Evolutionary conservation across 805 yeast genomes (phyloP).

Genomic region (Kodamaea restingae): DNA sequence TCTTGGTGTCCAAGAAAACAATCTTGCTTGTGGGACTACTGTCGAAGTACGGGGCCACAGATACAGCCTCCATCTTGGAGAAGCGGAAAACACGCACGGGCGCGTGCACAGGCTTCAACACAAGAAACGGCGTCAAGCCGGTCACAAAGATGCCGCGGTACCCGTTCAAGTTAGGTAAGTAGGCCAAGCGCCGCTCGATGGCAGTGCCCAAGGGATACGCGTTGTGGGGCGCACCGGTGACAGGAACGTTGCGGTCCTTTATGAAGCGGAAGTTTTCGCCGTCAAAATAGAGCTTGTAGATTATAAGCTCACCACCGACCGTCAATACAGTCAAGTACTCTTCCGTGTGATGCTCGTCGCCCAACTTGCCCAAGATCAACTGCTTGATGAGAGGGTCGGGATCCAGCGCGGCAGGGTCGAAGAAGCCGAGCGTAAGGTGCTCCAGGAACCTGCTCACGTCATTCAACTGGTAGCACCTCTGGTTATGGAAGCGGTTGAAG

Average conservation of each 20-base stretch:
- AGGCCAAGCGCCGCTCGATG: constrained; percentile 63
- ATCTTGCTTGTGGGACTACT: constrained; percentile 45
- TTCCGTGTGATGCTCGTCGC: constrained; percentile 50
- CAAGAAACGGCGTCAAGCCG: constrained; percentile 67
- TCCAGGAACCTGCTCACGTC: constrained; percentile 47
- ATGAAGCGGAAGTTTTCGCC: constrained; percentile 39
- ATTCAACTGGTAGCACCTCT: constrained; percentile 51
- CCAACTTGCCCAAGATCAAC: constrained; percentile 57
- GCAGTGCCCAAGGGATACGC: constrained; percentile 66
- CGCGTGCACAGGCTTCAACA: constrained; percentile 62
- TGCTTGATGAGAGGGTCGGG: constrained; percentile 78
- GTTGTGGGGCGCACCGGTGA: constrained; percentile 79
- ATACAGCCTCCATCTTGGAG: constrained; percentile 59
- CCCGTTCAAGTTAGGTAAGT: constrained; percentile 55
- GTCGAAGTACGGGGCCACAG: constrained; percentile 55
- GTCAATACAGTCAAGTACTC: constrained; percentile 71
- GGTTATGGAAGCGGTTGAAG: constrained; percentile 53
- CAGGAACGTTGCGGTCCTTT: constrained; percentile 42
- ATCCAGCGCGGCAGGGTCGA: constrained; percentile 48
- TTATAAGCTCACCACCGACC: constrained; percentile 72
- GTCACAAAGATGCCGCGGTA: constrained; percentile 62
- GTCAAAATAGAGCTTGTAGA: constrained; percentile 57
- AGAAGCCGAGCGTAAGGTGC: constrained; percentile 38
- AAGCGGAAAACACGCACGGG: constrained; percentile 64
- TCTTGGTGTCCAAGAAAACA: constrained; percentile 66